Conservation (phyloP, 345 rosid species). For the Eucalyptus paniculata region DNA sequence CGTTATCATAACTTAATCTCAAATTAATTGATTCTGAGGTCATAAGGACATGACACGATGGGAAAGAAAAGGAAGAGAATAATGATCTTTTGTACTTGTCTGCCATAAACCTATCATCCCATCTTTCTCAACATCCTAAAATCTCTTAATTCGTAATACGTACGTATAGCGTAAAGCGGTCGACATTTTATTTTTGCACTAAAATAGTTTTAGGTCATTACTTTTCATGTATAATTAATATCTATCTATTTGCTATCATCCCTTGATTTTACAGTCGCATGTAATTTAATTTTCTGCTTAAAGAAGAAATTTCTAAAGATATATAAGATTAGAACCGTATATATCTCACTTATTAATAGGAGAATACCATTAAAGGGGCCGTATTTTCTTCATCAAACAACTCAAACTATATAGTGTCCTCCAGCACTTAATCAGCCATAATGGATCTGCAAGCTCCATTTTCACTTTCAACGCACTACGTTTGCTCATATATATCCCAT, state of each 20-base stretch:
- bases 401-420: not conserved
- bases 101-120: not conserved
- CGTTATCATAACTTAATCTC: not conserved
- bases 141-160: not conserved
- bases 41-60: not conserved
- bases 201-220: not conserved
- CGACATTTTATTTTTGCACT: not conserved
- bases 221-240: not conserved
- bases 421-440: not conserved
- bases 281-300: not conserved
- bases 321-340: not conserved
- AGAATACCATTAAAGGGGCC: not conserved
- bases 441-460: not conserved
- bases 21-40: not conserved
- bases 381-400: not conserved
- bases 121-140: not conserved
- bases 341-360: not conserved
- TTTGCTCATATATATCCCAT: not conserved
- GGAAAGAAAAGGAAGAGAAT: not conserved
- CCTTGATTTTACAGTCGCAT: not conserved
- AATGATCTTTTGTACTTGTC: not conserved
- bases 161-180: not conserved
- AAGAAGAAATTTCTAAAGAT: not conserved
- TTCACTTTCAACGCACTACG: not conserved
- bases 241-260: not conserved